Evolutionary conservation across 2,329 filamentous ascomycete species (phyloP), one percentile per base, ranked within the genome.

Genomic region (Aureobasidium namibiae): DNA sequence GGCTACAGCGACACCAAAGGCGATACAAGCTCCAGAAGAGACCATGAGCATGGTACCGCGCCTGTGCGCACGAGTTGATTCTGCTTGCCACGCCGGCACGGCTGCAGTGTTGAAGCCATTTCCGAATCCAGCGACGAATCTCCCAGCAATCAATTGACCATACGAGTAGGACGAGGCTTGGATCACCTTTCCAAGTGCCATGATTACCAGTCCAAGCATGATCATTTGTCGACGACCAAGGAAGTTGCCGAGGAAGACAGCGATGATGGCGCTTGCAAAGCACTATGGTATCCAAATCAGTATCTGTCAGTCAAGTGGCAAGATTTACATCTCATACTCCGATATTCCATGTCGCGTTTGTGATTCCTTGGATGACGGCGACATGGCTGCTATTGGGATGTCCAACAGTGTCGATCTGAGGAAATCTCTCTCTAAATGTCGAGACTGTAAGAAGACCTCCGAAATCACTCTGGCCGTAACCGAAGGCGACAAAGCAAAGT

Each of bases 401-500:
- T 44, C 70, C 68, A 16, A 70, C 66, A 16, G 72, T 73, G 59
- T 76, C 71, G 56, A 77, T 73, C 49, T 72, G 59, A 5, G 74
- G 74, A 52, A 78, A 76, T 36, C 69, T 65, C 6, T 63, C 65
- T 2, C 83, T 74, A 65, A 88, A 89, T 10, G 79, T 78, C 21
- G 79, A 73, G 66, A 92, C 80, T 3, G 87, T 89, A 60, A 92
- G 75, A 63, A 92, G 83, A 33, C 69, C 67, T 44, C 67, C 70
- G 29, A 71, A 65, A 34, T 70, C 67, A 50, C 68, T 74, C 72
- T 88, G 86, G 70, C 90, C 87, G 85, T 82, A 83, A 45, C 81
- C 81, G 63, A 83, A 80, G 11, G 78, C 72, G 42, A 66, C 31
- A 56, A 66, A 66, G 29, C 63, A 62, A 3, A 66, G 61, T 23